Percentiles rank a stretch among this genome's conserved stretches.
These are phyloP conservation scores for Phytopythium boreale DNA, from an alignment of 352 stramenopile species.

Conservation along the genomic window DNA sequence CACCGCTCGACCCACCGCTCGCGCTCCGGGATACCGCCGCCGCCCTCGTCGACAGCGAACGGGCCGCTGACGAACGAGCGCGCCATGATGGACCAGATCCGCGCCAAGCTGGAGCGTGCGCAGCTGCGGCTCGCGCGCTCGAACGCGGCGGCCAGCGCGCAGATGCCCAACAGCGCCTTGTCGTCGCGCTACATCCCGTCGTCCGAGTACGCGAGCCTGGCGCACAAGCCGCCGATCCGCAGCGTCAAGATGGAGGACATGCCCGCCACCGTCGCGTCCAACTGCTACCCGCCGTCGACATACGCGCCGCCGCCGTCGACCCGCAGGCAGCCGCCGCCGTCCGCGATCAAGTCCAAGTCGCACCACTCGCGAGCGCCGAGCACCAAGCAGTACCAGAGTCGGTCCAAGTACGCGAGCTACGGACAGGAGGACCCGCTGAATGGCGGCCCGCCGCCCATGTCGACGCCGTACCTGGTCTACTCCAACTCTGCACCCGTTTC, in stretches of 20 bases:
- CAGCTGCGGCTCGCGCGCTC: slow-evolving; percentile 49
- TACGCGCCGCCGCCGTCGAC: slow-evolving; percentile 15
- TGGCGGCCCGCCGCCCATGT: slow-evolving; percentile 33
- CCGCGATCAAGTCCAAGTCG: slow-evolving; percentile 13
- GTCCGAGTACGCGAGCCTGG: slow-evolving; percentile 27
- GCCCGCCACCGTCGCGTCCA: slow-evolving; percentile 23
- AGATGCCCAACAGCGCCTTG: slow-evolving; percentile 13
- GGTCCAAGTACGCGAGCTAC: slow-evolving; percentile 30
- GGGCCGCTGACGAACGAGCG: slow-evolving; percentile 49
- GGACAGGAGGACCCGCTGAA: slow-evolving; percentile 26
- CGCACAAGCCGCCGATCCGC: slow-evolving; percentile 23
- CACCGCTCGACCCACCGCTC: background rate
- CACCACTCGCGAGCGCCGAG: slow-evolving; percentile 15
- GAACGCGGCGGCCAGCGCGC: slow-evolving; percentile 15
- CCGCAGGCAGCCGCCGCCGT: slow-evolving; percentile 1
- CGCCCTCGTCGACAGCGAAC: slow-evolving; percentile 9
- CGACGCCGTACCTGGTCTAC: slow-evolving; percentile 44
- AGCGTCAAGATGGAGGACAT: slow-evolving; percentile 43
- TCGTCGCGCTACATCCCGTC: slow-evolving; percentile 33
- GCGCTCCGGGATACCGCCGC: background rate
- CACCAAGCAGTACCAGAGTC: slow-evolving; percentile 39
- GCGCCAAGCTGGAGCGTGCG: slow-evolving; percentile 58
- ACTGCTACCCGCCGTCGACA: slow-evolving; percentile 13
- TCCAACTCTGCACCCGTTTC: slow-evolving; percentile 21
- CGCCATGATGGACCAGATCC: slow-evolving; percentile 72